phyloP scores from a whole-genome alignment of 1,284 basidiomycete genomes.

The Ustilago sp. region DNA sequence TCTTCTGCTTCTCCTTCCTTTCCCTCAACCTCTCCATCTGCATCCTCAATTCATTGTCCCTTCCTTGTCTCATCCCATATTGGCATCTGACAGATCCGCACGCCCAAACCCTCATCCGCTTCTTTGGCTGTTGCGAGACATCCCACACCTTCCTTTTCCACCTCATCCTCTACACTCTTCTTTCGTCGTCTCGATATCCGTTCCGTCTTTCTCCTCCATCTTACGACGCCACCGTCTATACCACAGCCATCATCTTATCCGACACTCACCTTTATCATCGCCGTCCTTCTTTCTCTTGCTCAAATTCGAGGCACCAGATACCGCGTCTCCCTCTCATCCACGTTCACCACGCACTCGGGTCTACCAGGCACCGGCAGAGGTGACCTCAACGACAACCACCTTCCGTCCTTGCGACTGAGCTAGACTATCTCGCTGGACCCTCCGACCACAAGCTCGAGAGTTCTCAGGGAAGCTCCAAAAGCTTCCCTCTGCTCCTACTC shows the following conservation, averaged over 20 bases:
- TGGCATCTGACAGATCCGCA: constrained; percentile 7
- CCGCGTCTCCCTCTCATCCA: neutral
- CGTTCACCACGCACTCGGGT: neutral
- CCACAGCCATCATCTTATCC: constrained; percentile 3
- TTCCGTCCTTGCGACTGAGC: constrained; percentile 7
- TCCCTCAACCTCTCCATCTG: neutral
- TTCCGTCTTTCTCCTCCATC: neutral
- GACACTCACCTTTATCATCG: neutral
- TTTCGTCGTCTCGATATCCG: neutral
- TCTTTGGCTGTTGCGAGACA: constrained; percentile 9
- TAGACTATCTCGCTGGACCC: neutral
- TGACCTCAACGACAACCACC: neutral
- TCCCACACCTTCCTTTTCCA: constrained; percentile 26
- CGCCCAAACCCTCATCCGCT: constrained; percentile 7
- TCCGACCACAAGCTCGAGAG: neutral
- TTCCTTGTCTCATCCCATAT: constrained; percentile 10
- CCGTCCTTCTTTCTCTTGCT: neutral
- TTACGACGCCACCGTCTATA: constrained; percentile 1
- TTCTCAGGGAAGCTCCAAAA: constrained; percentile 10
- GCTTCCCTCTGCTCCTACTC: constrained; percentile 19
- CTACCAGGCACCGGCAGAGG: neutral
- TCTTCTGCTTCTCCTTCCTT: constrained; percentile 1
- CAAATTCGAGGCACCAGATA: neutral
- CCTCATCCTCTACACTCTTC: neutral
- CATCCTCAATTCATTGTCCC: constrained; percentile 4